Evolutionary conservation across 179 eudicot genomes (phyloP).

Genomic region (Beta corolliflora): DNA sequence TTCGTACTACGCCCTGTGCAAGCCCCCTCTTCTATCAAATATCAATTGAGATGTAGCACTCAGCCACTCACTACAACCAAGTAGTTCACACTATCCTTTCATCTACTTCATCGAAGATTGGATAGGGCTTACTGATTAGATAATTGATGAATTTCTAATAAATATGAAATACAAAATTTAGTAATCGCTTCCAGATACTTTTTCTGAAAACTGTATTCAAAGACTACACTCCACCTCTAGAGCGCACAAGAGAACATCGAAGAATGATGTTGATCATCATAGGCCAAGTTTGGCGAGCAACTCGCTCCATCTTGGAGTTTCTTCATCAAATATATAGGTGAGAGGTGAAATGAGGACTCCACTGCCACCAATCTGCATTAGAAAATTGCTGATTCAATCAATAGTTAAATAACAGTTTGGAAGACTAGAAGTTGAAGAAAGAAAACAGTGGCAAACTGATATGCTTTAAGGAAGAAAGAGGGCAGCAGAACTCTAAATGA

Average conservation of each 20-base stretch:
- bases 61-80: background rate
- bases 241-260: background rate
- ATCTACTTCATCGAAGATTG: background rate
- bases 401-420: background rate
- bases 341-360: conserved; percentile 89
- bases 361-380: conserved; percentile 91
- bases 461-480: background rate
- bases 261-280: conserved; percentile 13
- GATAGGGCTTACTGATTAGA: background rate
- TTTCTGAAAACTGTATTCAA: background rate
- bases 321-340: conserved; percentile 94
- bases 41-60: background rate
- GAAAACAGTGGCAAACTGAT: background rate
- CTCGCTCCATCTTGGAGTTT: conserved; percentile 83
- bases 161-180: background rate
- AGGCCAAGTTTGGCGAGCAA: conserved; percentile 70
- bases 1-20: background rate
- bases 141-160: background rate
- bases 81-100: background rate
- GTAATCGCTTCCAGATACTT: background rate
- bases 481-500: background rate
- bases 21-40: background rate
- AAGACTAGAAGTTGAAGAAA: background rate
- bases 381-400: conserved; percentile 9
- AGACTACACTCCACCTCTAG: background rate